These are phyloP conservation scores for Phenoliferia sp. DNA, from an alignment of 1,284 basidiomycete species.

Conservation along the genomic window DNA sequence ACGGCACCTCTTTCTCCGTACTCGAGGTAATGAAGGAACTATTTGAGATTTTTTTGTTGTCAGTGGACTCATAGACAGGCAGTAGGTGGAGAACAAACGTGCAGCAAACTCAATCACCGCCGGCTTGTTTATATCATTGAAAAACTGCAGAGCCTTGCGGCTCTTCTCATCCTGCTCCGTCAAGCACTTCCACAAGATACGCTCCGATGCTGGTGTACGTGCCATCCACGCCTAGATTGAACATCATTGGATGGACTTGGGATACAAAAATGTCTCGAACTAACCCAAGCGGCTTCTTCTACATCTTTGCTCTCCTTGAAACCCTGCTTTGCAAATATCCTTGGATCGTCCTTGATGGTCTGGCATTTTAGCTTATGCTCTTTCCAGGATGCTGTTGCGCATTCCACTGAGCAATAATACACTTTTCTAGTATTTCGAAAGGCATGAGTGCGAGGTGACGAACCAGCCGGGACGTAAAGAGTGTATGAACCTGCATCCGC, in stretches of 20 bases:
- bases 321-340: not conserved
- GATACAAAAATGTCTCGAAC: not conserved
- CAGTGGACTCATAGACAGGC: no score
- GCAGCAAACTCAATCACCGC: not conserved
- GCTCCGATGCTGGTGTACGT: not conserved
- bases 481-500: not conserved
- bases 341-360: not conserved
- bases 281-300: not conserved
- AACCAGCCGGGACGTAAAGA: not conserved
- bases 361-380: not conserved
- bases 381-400: not conserved
- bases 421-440: not conserved
- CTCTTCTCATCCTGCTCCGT: not conserved
- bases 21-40: not conserved
- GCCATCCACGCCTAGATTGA: not conserved
- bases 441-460: no score
- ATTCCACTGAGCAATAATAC: not conserved
- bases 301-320: not conserved
- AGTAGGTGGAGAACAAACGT: not conserved
- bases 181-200: not conserved
- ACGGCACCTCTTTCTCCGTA: not conserved
- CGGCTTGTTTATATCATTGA: not conserved
- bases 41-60: no score
- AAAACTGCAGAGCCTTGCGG: not conserved
- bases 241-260: no score